Base-by-base conservation (phyloP, 1,284 basidiomycete genomes). In the Thecaphora thlaspeos region DNA sequence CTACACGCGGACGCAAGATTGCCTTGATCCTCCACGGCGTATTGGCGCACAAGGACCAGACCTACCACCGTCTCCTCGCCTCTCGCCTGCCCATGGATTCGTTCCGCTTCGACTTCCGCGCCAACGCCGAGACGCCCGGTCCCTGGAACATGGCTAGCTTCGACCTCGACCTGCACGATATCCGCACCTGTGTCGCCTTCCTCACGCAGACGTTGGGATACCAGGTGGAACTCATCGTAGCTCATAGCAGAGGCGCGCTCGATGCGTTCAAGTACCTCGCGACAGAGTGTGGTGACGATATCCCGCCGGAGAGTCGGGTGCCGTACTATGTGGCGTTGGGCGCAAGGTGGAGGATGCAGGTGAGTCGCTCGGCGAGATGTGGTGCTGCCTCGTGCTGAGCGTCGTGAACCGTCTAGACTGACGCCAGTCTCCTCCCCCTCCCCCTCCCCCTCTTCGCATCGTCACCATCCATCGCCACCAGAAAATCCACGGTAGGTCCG, bases 51-150 rank as follows among this genome's bases (percentile, higher is more conserved):
- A 73, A 73, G 51, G 87, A 91, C 75, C 90, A 90, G 79, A 78
- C 89, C 45, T 90, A 87, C 79, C 87, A 88, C 77, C 86, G 85
- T 68, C 83, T 82, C n/a, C 83, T 90, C 12, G 87, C 86, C 1
- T 73, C 79, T 22, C 81, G 80, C n/a, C 77, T 90, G 8, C 86
- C 87, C 0, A 74, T 88, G 24, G 88, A 90, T 74, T 88, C 87
- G 1, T 89, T 90, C 73, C 83, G 88, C 30, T 89, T 91, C 71
- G 89, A 91, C 73, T 91, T 91, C 78, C 83, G 88, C 12, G 58
- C 51, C 26, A 64, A 64, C 38, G 54, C 43, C 2, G 65, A 63
- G 32, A 60, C 61, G 1, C 61, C 61, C 5, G 61, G 61, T 10
- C 46, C 45, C 3, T 64, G 61, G 61, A 53, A 46, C 0, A 64